Evolutionary conservation across 352 stramenopile genomes (phyloP).

Genomic region (Pythium apleroticum): DNA sequence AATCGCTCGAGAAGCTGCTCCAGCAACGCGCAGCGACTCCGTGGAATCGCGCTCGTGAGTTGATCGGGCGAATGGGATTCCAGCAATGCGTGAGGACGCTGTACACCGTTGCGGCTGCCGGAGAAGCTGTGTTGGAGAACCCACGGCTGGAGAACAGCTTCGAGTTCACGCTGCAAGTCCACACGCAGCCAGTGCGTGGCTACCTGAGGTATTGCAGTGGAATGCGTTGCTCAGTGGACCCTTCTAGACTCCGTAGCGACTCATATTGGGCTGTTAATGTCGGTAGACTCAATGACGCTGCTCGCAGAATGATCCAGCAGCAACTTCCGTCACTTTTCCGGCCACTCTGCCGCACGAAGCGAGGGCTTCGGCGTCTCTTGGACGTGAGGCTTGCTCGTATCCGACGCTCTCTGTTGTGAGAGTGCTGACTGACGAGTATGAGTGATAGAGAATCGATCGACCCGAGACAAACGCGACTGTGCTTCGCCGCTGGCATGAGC

Average conservation of each 20-base stretch:
- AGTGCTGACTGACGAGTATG: neutral
- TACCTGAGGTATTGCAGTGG: constrained; percentile 9
- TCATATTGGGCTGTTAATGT: neutral
- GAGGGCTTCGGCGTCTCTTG: neutral
- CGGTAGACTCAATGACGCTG: neutral
- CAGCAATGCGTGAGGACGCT: neutral
- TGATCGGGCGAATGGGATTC: neutral
- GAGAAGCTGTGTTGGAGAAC: neutral
- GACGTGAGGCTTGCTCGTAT: neutral
- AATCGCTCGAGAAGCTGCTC: constrained; percentile 6
- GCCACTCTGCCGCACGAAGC: constrained; percentile 4
- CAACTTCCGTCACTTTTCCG: neutral
- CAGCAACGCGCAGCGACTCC: too few relatives aligned
- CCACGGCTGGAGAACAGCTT: constrained; percentile 14
- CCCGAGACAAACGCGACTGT: neutral
- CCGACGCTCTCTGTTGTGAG: neutral
- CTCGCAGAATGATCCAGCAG: neutral
- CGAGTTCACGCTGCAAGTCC: neutral
- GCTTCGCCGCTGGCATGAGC: constrained; percentile 10
- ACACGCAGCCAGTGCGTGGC: constrained; percentile 9
- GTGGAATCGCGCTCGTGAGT: neutral
- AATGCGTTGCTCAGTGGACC: neutral
- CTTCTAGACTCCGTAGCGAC: neutral
- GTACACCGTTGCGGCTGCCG: neutral
- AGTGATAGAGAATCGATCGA: neutral